These are phyloP conservation scores for Phylloporus sp. DNA, from an alignment of 768 basidiomycete species.

Conservation along the genomic window DNA sequence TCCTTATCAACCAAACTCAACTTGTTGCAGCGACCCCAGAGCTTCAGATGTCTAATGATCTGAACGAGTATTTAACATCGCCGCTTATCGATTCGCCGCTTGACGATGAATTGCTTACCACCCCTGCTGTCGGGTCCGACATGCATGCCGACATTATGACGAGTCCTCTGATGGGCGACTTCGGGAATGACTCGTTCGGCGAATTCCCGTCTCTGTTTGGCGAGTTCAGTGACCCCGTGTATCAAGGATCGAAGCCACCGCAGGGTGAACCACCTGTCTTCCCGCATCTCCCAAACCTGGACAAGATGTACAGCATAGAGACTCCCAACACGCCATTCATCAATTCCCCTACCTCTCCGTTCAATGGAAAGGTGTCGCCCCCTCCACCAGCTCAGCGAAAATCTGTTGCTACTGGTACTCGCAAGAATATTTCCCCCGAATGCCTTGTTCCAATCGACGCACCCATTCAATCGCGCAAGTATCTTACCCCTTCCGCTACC, in stretches of 20 bases:
- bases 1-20: not conserved
- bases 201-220: conserved; percentile 32
- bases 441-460: conserved; percentile 66
- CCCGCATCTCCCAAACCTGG: conserved; percentile 26
- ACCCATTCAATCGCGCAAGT: conserved; percentile 76
- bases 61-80: conserved; percentile 43
- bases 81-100: conserved; percentile 45
- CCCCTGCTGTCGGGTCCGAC: conserved; percentile 37
- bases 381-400: conserved; percentile 26
- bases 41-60: conserved; percentile 33
- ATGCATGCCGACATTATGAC: conserved; percentile 38
- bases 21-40: conserved; percentile 33
- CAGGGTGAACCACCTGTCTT: conserved; percentile 7
- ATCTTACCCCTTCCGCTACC: conserved; percentile 65
- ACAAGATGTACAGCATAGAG: conserved; percentile 39
- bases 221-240: conserved; percentile 15
- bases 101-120: conserved; percentile 41
- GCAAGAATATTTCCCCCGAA: conserved; percentile 63
- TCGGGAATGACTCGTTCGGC: conserved; percentile 29
- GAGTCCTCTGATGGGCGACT: conserved; percentile 38
- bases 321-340: conserved; percentile 50
- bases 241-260: conserved; percentile 12
- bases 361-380: conserved; percentile 10
- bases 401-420: conserved; percentile 54
- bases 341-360: conserved; percentile 34